These are phyloP conservation scores for Eucalyptus pauciflora DNA, from an alignment of 345 rosid genomes.

Conservation along the genomic window DNA sequence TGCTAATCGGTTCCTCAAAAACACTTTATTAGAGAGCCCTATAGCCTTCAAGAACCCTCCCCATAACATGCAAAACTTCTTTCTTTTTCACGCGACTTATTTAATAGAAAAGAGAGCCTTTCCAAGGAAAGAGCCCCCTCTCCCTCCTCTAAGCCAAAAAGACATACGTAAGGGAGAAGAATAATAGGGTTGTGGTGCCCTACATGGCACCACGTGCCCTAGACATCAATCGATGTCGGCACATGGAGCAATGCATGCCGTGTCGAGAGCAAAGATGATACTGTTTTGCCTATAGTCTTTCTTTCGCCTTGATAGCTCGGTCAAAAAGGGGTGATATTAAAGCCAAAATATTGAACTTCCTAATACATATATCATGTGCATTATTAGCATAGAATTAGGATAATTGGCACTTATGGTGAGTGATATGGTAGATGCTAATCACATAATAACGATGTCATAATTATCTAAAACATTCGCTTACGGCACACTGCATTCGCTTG, in stretches of 20 bases:
- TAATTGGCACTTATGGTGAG: not conserved
- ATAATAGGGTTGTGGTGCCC: not conserved
- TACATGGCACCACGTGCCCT: not conserved
- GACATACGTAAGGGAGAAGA: not conserved
- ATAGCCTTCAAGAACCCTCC: not conserved
- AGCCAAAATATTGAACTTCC: not conserved
- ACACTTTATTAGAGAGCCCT: not conserved
- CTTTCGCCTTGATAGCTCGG: not conserved
- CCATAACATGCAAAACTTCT: not conserved
- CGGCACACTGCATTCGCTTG: rapidly evolving
- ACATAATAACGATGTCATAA: not conserved
- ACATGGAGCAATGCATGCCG: not conserved
- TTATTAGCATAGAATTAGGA: not conserved
- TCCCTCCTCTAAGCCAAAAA: not conserved
- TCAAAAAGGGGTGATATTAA: not conserved
- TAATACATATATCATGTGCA: not conserved
- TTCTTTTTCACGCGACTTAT: not conserved
- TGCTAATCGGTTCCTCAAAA: not conserved
- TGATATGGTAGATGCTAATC: not conserved
- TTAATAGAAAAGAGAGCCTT: not conserved
- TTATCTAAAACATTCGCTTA: not conserved
- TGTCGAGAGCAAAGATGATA: not conserved
- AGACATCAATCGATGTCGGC: not conserved
- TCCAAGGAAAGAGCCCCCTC: not conserved
- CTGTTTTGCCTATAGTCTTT: not conserved